Percentiles rank a stretch among this genome's conserved stretches.
These are phyloP conservation scores for Umbellularia californica DNA, from an alignment of 164 flowering plant species.

Conservation along the genomic window DNA sequence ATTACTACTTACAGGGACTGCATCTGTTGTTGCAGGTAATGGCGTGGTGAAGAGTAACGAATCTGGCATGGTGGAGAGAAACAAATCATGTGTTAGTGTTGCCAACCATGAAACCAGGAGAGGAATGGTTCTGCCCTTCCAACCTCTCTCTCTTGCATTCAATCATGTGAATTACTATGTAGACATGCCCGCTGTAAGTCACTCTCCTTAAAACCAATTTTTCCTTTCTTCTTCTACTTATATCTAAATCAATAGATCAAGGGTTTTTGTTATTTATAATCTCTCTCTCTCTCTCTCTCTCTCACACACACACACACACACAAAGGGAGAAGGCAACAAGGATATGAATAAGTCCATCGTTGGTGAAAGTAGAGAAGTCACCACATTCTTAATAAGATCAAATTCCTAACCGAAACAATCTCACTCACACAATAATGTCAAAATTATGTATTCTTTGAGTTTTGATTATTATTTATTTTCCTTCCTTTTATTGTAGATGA, in stretches of 20 bases:
- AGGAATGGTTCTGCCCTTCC: constrained; percentile 71
- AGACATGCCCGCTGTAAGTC: constrained; percentile 66
- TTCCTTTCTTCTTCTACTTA: background rate
- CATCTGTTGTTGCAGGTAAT: constrained; percentile 18
- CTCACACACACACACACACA: too few species aligned
- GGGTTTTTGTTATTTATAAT: background rate
- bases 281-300: background rate
- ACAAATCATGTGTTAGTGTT: constrained; percentile 5
- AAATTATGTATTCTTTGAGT: background rate
- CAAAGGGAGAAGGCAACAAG: too few species aligned
- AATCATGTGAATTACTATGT: constrained; percentile 58
- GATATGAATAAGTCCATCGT: too few species aligned
- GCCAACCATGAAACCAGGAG: constrained; percentile 16
- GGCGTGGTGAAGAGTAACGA: constrained; percentile 22
- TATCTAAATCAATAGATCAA: background rate
- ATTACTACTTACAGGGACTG: background rate
- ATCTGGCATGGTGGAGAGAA: constrained; percentile 5
- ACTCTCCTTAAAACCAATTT: background rate
- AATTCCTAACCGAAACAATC: background rate
- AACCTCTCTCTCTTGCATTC: constrained; percentile 55
- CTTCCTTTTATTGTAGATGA: too few species aligned
- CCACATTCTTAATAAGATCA: too few species aligned
- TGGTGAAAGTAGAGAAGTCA: background rate
- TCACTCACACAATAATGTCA: background rate
- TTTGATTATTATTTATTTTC: too few species aligned